These are phyloP conservation scores for Amanita rimosa DNA, from an alignment of 768 basidiomycete species.

Conservation along the genomic window DNA sequence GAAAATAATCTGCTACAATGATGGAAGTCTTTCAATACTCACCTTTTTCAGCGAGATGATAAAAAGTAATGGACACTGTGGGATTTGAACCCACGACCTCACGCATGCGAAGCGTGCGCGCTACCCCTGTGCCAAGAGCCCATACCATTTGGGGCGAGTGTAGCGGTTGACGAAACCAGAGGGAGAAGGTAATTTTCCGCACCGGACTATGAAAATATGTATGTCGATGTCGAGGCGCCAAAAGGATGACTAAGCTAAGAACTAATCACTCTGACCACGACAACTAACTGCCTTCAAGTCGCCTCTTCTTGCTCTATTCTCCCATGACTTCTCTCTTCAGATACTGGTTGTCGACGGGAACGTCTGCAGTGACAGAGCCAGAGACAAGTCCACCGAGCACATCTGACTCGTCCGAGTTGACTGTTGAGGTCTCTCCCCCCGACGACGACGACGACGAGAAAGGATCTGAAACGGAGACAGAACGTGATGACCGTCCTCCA, in stretches of 20 bases:
- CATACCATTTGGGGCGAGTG: constrained; percentile 8
- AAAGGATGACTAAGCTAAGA: too few species aligned
- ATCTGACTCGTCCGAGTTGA: not conserved
- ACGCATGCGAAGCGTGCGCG: constrained; percentile 54
- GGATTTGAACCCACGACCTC: constrained; percentile 51
- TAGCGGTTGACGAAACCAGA: not conserved
- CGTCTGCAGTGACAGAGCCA: constrained; percentile 14
- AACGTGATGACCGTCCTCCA: constrained; percentile 44
- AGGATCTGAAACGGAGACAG: constrained; percentile 22
- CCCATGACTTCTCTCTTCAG: constrained; percentile 50
- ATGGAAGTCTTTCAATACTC: too few species aligned
- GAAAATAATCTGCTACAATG: too few species aligned
- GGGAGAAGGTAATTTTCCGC: too few species aligned
- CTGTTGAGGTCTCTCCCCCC: constrained; percentile 26
- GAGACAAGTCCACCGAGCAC: not conserved
- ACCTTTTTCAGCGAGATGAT: too few species aligned
- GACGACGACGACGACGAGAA: constrained; percentile 32
- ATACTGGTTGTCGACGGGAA: constrained; percentile 39
- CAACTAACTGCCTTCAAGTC: too few species aligned
- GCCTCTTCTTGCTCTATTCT: not conserved
- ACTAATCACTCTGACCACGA: too few species aligned
- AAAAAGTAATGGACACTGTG: constrained; percentile 29
- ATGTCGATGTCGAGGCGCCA: too few species aligned
- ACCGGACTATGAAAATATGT: too few species aligned
- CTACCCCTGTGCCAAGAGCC: constrained; percentile 53